These are phyloP conservation scores for Lipomyces starkeyi DNA, from an alignment of 805 yeast genomes.

Conservation along the genomic window DNA sequence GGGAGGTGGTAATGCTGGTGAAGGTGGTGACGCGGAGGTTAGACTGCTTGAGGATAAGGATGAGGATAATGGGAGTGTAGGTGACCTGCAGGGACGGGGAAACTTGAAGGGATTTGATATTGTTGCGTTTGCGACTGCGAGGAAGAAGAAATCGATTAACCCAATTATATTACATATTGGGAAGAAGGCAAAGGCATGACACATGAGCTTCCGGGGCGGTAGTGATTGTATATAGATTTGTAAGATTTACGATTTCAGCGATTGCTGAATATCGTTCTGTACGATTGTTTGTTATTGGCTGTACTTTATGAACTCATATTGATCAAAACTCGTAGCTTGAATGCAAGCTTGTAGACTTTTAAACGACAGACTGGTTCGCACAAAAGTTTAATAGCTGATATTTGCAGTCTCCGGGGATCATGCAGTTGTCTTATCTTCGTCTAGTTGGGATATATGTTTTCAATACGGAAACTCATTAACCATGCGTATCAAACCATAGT, in stretches of 20 bases:
- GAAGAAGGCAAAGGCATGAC: conserved; percentile 18
- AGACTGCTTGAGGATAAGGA: conserved; percentile 11
- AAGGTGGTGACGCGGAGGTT: conserved; percentile 7
- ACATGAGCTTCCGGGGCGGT: not conserved
- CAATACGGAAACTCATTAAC: no score
- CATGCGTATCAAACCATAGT: no score
- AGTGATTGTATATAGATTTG: not conserved
- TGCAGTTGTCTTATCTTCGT: no score
- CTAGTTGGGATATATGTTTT: not conserved
- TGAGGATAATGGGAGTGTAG: not conserved
- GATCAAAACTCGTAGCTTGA: not conserved
- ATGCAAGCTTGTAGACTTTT: not conserved
- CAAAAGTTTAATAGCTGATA: no score
- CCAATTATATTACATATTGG: conserved; percentile 30
- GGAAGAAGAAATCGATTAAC: conserved; percentile 23
- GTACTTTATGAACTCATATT: not conserved
- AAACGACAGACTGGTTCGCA: not conserved
- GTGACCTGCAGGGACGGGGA: not conserved
- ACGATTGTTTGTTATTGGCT: not conserved
- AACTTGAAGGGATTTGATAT: conserved; percentile 24
- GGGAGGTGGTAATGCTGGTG: conserved; percentile 42
- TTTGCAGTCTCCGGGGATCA: not conserved
- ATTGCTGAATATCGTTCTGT: not conserved
- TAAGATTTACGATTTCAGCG: conserved; percentile 1
- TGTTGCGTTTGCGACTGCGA: conserved; percentile 21